A percentile compares a stretch with the other conserved stretches of the same genome.
Evolutionary conservation across 2,329 filamentous ascomycete genomes (phyloP).

Genomic region (Eutypella sp.): DNA sequence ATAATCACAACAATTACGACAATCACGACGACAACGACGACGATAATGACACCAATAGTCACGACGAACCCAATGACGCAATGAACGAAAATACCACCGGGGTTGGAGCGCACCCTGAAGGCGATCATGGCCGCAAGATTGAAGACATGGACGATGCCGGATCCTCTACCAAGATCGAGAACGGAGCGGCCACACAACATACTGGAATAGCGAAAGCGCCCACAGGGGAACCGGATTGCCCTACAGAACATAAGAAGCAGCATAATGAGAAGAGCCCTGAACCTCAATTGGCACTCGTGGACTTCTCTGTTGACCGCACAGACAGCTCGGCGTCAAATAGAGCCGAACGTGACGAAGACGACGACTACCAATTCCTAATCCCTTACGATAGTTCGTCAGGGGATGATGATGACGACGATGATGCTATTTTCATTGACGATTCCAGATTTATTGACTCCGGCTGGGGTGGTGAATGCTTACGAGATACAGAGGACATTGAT

Average conservation of each 20-base stretch:
- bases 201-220: conserved; percentile 5
- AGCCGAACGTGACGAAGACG: conserved; percentile 16
- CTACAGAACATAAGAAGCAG: conserved; percentile 2
- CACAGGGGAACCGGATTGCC: conserved; percentile 4
- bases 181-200: conserved; percentile 9
- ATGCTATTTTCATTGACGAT: conserved; percentile 48
- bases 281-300: conserved; percentile 13
- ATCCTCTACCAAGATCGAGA: too few species aligned
- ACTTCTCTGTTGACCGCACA: conserved; percentile 12
- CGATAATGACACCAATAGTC: conserved; percentile 11
- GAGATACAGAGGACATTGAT: conserved; percentile 94
- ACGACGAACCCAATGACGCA: too few species aligned
- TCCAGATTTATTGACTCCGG: conserved; percentile 63
- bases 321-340: conserved; percentile 10
- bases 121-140: too few species aligned
- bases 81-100: too few species aligned
- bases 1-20: conserved; percentile 25
- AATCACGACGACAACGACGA: conserved; percentile 22
- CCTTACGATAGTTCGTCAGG: conserved; percentile 42
- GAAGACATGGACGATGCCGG: conserved; percentile 9
- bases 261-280: conserved; percentile 7
- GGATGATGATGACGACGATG: conserved; percentile 60
- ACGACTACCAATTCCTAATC: conserved; percentile 30
- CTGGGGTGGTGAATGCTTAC: conserved; percentile 82
- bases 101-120: too few species aligned